Evolutionary conservation across 129 eudicot genomes (phyloP).

Genomic region (Lactuca saligna): DNA sequence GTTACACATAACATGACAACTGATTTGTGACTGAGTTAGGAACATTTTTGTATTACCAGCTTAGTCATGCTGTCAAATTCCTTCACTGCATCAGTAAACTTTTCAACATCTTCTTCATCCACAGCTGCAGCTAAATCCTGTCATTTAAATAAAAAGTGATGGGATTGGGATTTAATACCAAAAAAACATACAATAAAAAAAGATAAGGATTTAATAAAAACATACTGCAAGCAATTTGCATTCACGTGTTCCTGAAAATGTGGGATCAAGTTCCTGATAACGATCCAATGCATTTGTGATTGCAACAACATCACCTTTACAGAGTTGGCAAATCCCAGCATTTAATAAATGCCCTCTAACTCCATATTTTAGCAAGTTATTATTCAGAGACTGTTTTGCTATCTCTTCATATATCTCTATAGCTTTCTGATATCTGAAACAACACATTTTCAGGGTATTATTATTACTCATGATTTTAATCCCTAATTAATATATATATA

Average conservation of each 20-base stretch:
- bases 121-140: conserved; percentile 68
- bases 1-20: not conserved
- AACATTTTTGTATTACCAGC: conserved; percentile 41
- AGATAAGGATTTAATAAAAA: not conserved
- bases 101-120: conserved; percentile 69
- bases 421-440: conserved; percentile 42
- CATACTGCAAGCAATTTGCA: conserved; percentile 53
- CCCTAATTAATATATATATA: not conserved
- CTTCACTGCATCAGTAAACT: conserved; percentile 63
- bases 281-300: conserved; percentile 54
- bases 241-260: conserved; percentile 68
- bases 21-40: not conserved
- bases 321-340: conserved; percentile 60
- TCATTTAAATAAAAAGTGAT: not conserved
- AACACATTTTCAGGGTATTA: conserved; percentile 2
- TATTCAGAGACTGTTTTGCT: conserved; percentile 51
- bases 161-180: not conserved
- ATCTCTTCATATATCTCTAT: conserved; percentile 52
- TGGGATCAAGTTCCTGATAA: conserved; percentile 68
- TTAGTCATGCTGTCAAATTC: conserved; percentile 62
- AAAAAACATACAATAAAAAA: not conserved
- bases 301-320: conserved; percentile 49
- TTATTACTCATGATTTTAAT: not conserved
- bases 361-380: conserved; percentile 49
- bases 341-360: conserved; percentile 59